Conservation (phyloP, 371 early-diverging fungal genomes). For the Smittium culicis region DNA sequence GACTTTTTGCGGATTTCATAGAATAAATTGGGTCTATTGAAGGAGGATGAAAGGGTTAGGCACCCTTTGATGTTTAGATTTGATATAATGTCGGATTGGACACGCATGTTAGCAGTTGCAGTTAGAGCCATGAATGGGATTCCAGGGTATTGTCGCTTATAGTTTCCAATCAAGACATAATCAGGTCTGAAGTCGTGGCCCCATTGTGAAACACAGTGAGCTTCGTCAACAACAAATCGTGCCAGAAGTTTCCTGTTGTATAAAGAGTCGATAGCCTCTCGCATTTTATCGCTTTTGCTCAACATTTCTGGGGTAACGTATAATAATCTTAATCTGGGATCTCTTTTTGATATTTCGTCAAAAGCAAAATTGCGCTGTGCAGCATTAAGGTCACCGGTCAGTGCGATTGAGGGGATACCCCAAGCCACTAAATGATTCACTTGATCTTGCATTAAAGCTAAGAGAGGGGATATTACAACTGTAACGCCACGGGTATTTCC, state of each 20-base stretch:
- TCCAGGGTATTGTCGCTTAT: conserved; percentile 48
- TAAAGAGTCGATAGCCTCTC: conserved; percentile 40
- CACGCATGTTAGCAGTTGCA: conserved; percentile 91
- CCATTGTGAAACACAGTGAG: conserved; percentile 96
- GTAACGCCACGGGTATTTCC: conserved; percentile 69
- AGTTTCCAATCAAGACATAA: conserved; percentile 55
- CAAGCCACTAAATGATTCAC: conserved; percentile 60
- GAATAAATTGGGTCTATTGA: conserved; percentile 75
- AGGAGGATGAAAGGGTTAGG: conserved; percentile 62
- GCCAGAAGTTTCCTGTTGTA: conserved; percentile 47
- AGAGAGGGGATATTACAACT: conserved; percentile 90
- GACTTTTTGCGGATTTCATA: conserved; percentile 65
- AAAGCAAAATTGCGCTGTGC: conserved; percentile 44
- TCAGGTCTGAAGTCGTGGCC: conserved; percentile 88
- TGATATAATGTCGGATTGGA: conserved; percentile 55
- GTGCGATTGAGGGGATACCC: conserved; percentile 61
- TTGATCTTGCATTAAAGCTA: conserved; percentile 98
- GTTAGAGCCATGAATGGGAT: conserved; percentile 97
- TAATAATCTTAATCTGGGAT: conserved; percentile 43
- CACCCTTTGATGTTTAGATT: conserved; percentile 56
- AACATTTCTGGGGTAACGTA: conserved; percentile 97
- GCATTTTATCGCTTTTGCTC: conserved; percentile 50
- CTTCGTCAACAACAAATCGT: conserved; percentile 91
- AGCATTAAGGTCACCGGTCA: conserved; percentile 48
- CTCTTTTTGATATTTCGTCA: conserved; percentile 34